Evolutionary conservation across 2,329 filamentous ascomycete genomes (phyloP).

Genomic region (Harringtonia lauricola): DNA sequence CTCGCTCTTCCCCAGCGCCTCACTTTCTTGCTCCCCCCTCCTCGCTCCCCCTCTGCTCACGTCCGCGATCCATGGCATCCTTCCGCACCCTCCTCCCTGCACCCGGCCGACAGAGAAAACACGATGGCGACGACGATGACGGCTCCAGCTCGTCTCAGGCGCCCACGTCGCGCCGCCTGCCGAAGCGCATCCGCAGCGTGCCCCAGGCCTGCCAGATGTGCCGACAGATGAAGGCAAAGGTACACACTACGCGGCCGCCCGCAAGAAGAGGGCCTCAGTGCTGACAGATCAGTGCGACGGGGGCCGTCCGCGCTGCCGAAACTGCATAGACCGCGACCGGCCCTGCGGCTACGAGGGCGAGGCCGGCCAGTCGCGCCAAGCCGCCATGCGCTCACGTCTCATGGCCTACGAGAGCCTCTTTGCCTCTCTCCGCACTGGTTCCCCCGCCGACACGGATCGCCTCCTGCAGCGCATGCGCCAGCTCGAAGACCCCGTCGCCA

Average conservation of each 20-base stretch:
- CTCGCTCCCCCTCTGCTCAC: neutral
- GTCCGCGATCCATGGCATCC: conserved; percentile 2
- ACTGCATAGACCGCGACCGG: conserved; percentile 16
- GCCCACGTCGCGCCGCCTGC: conserved; percentile 2
- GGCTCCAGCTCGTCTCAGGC: neutral
- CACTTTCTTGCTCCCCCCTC: neutral
- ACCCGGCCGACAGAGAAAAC: neutral
- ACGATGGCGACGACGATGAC: conserved; percentile 2
- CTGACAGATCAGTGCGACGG: conserved; percentile 19
- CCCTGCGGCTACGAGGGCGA: conserved; percentile 21
- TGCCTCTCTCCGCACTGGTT: conserved; percentile 12
- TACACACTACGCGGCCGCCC: neutral
- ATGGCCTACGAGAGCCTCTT: conserved; percentile 18
- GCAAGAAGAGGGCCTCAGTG: neutral
- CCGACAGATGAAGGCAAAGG: conserved; percentile 18
- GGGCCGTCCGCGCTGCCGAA: conserved; percentile 18
- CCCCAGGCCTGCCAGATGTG: conserved; percentile 19
- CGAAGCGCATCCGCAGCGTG: conserved; percentile 13
- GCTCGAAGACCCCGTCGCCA: conserved; percentile 8
- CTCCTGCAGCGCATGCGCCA: conserved; percentile 16
- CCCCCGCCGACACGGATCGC: conserved; percentile 14
- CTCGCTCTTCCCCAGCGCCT: no score
- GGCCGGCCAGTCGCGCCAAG: conserved; percentile 19
- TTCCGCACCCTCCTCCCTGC: conserved; percentile 10
- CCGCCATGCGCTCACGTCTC: conserved; percentile 18